Conservation (phyloP, 345 rosid genomes). For the Iberis pinnata region DNA sequence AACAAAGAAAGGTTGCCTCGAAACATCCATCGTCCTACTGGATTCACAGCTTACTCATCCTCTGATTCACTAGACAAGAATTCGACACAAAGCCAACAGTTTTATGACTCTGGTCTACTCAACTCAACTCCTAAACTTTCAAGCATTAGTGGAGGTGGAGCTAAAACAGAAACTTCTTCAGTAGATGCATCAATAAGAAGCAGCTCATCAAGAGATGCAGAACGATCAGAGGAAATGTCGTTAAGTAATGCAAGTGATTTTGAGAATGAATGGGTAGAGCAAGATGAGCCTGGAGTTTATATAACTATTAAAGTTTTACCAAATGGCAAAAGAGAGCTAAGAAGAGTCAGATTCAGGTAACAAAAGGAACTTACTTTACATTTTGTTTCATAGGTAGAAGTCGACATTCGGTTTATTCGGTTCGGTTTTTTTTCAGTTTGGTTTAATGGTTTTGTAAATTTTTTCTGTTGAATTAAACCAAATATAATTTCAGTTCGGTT, state of each 20-base stretch:
- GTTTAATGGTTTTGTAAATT: too few relatives aligned
- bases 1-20: slow-evolving; percentile 73
- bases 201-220: slow-evolving; percentile 91
- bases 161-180: slow-evolving; percentile 87
- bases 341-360: slow-evolving; percentile 98
- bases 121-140: slow-evolving; percentile 87
- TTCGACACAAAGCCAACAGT: slow-evolving; percentile 51
- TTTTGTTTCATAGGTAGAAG: too few relatives aligned
- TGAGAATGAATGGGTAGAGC: slow-evolving; percentile 89
- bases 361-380: background rate
- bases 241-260: slow-evolving; percentile 85
- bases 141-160: slow-evolving; percentile 78
- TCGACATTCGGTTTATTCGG: too few relatives aligned
- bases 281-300: slow-evolving; percentile 96
- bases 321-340: slow-evolving; percentile 84
- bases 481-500: too few relatives aligned
- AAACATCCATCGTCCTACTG: slow-evolving; percentile 58
- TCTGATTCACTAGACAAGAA: slow-evolving; percentile 71
- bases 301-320: slow-evolving; percentile 76
- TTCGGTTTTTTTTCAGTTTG: too few relatives aligned
- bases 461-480: too few relatives aligned
- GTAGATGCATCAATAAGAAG: slow-evolving; percentile 85
- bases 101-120: slow-evolving; percentile 60
- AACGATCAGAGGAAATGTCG: slow-evolving; percentile 71
- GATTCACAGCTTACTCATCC: slow-evolving; percentile 68